Conservation (phyloP, 805 yeast species). For the Teunomyces cretensis region DNA sequence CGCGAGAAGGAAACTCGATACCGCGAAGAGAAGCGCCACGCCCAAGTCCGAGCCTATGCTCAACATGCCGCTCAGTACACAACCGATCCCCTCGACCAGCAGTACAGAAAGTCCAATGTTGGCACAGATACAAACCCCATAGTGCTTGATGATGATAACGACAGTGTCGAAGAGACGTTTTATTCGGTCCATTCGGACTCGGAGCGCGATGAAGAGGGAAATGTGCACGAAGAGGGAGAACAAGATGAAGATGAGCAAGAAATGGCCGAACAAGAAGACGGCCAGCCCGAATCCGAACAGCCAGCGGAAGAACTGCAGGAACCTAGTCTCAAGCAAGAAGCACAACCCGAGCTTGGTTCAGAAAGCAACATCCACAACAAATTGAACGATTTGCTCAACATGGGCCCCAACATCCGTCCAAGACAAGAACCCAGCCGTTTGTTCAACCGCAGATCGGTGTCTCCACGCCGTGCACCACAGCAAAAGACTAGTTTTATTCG, state of each 20-base stretch:
- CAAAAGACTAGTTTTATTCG: constrained; percentile 1
- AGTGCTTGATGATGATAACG: not conserved
- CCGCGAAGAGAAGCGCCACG: not conserved
- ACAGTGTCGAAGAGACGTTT: not conserved
- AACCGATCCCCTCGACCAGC: not conserved
- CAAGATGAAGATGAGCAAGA: not conserved
- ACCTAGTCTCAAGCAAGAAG: too few relatives aligned
- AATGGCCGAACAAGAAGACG: not conserved
- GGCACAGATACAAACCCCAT: constrained; percentile 1
- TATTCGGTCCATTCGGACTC: not conserved
- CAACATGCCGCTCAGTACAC: not conserved
- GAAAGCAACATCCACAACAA: constrained; percentile 6
- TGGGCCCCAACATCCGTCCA: constrained; percentile 4
- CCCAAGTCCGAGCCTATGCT: constrained; percentile 1
- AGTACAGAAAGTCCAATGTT: too few relatives aligned
- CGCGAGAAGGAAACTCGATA: not conserved
- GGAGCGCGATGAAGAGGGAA: not conserved
- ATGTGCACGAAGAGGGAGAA: not conserved
- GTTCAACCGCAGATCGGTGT: constrained; percentile 5
- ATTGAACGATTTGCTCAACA: constrained; percentile 8
- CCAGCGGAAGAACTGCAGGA: too few relatives aligned
- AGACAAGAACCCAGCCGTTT: constrained; percentile 6
- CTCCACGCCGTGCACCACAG: constrained; percentile 7
- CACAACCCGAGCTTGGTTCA: too few relatives aligned
- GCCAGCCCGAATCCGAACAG: too few relatives aligned